These are phyloP conservation scores for Cordyceps tenuipes DNA, from an alignment of 2,329 filamentous ascomycete genomes.

Conservation along the genomic window DNA sequence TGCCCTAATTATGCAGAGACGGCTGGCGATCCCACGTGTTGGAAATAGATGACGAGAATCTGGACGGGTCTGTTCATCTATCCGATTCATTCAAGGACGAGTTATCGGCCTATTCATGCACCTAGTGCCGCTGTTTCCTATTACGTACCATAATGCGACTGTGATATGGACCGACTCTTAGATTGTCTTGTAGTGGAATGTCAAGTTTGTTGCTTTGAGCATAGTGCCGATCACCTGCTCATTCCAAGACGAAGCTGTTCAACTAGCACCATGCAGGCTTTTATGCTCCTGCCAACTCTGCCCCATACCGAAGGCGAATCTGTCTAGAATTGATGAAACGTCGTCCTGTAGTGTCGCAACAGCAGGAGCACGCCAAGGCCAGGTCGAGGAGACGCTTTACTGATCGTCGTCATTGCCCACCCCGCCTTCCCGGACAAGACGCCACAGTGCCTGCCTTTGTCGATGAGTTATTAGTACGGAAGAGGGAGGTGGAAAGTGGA, in stretches of 20 bases:
- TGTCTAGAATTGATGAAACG: not conserved
- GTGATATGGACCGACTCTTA: too few relatives aligned
- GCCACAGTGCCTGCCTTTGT: constrained; percentile 1
- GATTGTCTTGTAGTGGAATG: too few relatives aligned
- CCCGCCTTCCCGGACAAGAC: not conserved
- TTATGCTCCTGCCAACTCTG: not conserved
- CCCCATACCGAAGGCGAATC: not conserved
- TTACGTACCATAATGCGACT: not conserved
- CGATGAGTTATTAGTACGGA: not conserved
- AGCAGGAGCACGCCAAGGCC: not conserved
- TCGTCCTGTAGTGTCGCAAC: not conserved
- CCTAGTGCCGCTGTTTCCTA: not conserved
- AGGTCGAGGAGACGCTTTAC: not conserved
- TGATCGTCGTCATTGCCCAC: not conserved
- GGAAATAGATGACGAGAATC: not conserved
- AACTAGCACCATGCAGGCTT: constrained; percentile 1
- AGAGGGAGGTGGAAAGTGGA: not conserved
- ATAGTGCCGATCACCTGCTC: too few relatives aligned
- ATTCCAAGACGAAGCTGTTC: too few relatives aligned
- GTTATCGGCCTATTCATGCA: not conserved
- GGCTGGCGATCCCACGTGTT: not conserved
- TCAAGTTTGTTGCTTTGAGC: too few relatives aligned
- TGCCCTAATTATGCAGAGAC: not conserved
- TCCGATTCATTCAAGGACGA: not conserved
- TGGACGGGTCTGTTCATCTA: too few relatives aligned